These are phyloP conservation scores for Fusarium marasasianum DNA, from an alignment of 2,329 filamentous ascomycete genomes.

Conservation along the genomic window DNA sequence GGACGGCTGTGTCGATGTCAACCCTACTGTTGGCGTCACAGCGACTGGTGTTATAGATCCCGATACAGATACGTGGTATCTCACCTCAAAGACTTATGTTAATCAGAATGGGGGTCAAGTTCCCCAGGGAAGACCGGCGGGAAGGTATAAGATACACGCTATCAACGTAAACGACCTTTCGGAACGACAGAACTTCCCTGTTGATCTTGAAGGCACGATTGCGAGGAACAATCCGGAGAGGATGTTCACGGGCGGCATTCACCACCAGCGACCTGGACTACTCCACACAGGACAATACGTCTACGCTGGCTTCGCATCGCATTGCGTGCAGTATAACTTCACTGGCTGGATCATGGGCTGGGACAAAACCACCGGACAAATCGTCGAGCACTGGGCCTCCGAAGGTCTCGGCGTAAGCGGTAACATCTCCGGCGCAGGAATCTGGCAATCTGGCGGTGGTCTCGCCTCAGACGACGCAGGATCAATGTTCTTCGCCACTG, in stretches of 20 bases:
- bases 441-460: constrained; percentile 55
- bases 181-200: constrained; percentile 55
- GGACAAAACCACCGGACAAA: constrained; percentile 52
- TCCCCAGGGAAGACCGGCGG: constrained; percentile 47
- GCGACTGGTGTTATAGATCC: constrained; percentile 59
- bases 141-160: constrained; percentile 51
- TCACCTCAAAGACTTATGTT: constrained; percentile 55
- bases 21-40: constrained; percentile 57
- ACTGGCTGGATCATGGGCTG: constrained; percentile 62
- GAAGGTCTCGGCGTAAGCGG: constrained; percentile 52
- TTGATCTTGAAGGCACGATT: constrained; percentile 56
- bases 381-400: constrained; percentile 54
- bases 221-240: constrained; percentile 58
- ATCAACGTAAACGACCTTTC: constrained; percentile 51
- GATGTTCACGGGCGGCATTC: constrained; percentile 62
- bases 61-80: constrained; percentile 54
- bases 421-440: constrained; percentile 53
- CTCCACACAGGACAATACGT: constrained; percentile 57
- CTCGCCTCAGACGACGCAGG: constrained; percentile 52
- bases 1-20: constrained; percentile 59
- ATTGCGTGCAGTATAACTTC: constrained; percentile 66
- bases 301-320: constrained; percentile 63
- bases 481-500: constrained; percentile 52
- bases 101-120: constrained; percentile 44
- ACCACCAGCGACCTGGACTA: constrained; percentile 61